A percentile compares a stretch with the other conserved stretches of the same genome.
Conservation (phyloP, 345 rosid genomes). For the Clarkia xantiana region DNA sequence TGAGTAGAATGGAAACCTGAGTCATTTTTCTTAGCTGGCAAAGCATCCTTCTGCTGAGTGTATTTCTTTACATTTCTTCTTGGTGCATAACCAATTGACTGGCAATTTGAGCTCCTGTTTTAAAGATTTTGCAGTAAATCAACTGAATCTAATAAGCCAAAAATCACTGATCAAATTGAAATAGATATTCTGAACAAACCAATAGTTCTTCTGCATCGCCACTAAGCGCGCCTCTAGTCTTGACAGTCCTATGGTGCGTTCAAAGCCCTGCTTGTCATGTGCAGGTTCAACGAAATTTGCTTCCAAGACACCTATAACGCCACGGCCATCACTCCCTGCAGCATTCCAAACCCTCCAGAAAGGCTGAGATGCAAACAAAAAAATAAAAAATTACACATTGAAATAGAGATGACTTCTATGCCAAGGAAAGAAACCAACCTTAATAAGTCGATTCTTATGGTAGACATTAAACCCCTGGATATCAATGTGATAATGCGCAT, state of each 20-base stretch:
- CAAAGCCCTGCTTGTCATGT: constrained; percentile 81
- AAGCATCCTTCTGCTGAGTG: neutral
- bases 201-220: constrained; percentile 33
- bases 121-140: constrained; percentile 4
- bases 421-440: constrained; percentile 19
- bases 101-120: constrained; percentile 41
- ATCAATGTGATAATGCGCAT: constrained; percentile 53
- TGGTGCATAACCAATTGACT: constrained; percentile 47
- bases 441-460: constrained; percentile 69
- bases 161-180: neutral
- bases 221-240: constrained; percentile 40
- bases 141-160: neutral
- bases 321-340: constrained; percentile 75
- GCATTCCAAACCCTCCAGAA: constrained; percentile 86
- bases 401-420: neutral
- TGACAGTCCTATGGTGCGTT: constrained; percentile 41
- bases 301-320: constrained; percentile 63
- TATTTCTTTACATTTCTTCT: constrained; percentile 4
- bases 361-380: constrained; percentile 28
- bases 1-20: constrained; percentile 5
- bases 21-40: constrained; percentile 2
- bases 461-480: constrained; percentile 77
- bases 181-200: constrained; percentile 19
- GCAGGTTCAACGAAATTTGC: constrained; percentile 80
- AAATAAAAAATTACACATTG: neutral